Percentiles rank a stretch among this genome's conserved stretches.
Evolutionary conservation across 768 basidiomycete genomes (phyloP).

Genomic region (Candolleomyces eurysporus): DNA sequence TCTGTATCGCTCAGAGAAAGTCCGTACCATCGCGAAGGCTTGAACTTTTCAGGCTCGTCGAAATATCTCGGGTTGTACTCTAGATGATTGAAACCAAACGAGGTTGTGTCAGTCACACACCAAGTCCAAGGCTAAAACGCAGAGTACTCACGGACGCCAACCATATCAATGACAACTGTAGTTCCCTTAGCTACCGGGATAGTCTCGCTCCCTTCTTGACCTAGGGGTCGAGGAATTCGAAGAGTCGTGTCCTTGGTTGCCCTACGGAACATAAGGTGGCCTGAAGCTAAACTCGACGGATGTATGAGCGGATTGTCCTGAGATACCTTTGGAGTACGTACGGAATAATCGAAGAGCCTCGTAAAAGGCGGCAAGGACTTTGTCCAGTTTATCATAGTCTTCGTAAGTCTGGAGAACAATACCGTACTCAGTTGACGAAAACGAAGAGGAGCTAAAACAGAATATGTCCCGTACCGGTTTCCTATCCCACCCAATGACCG

Average conservation of each 20-base stretch:
- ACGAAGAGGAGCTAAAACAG: too few species aligned
- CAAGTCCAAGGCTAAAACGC: background rate
- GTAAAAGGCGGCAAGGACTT: slow-evolving; percentile 42
- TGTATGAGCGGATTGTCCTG: too few species aligned
- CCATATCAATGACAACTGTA: slow-evolving; percentile 44
- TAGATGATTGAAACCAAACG: slow-evolving; percentile 11
- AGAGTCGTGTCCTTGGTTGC: slow-evolving; percentile 42
- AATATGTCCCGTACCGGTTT: slow-evolving; percentile 23
- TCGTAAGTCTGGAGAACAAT: slow-evolving; percentile 29
- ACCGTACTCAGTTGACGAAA: background rate
- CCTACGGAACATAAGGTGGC: slow-evolving; percentile 38
- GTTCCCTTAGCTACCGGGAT: slow-evolving; percentile 40
- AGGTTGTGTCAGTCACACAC: background rate
- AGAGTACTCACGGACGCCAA: slow-evolving; percentile 43
- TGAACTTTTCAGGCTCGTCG: slow-evolving; percentile 44
- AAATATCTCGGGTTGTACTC: slow-evolving; percentile 53
- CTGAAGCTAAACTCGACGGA: slow-evolving; percentile 30
- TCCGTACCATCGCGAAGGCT: slow-evolving; percentile 51
- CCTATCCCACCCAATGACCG: slow-evolving; percentile 31
- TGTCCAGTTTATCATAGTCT: slow-evolving; percentile 39
- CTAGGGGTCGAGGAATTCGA: slow-evolving; percentile 37
- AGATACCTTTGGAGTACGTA: slow-evolving; percentile 14
- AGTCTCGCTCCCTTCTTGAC: slow-evolving; percentile 34
- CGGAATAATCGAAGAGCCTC: slow-evolving; percentile 46
- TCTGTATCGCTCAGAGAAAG: slow-evolving; percentile 37